phyloP scores from a whole-genome alignment of 2,329 filamentous ascomycete species.

The Mycosphaerella sp. region DNA sequence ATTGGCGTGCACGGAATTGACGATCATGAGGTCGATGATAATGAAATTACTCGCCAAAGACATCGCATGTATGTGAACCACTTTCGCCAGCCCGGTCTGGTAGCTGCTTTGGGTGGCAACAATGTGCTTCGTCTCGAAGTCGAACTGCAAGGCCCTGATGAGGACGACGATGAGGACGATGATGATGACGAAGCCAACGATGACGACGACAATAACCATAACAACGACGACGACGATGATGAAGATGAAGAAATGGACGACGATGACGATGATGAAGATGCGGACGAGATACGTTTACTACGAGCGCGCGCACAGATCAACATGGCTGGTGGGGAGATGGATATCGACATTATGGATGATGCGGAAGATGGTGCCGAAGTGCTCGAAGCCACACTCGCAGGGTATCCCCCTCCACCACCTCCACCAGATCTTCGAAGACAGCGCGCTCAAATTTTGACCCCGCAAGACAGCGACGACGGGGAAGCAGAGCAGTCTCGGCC shows the following conservation, averaged over 20 bases:
- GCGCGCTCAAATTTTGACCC: conserved; percentile 26
- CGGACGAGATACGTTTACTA: conserved; percentile 41
- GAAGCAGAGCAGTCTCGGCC: conserved; percentile 45
- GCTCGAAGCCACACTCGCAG: conserved; percentile 70
- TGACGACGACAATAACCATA: conserved; percentile 23
- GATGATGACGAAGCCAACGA: conserved; percentile 45
- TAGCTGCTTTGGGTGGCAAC: conserved; percentile 8
- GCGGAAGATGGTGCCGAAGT: conserved; percentile 64
- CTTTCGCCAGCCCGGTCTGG: conserved; percentile 22
- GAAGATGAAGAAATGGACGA: conserved; percentile 27
- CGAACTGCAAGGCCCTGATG: conserved; percentile 40
- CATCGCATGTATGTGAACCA: conserved; percentile 36
- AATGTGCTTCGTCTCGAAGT: conserved; percentile 26
- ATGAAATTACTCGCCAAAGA: conserved; percentile 35
- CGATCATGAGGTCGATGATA: conserved; percentile 65
- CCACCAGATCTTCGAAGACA: conserved; percentile 38
- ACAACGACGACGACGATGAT: conserved; percentile 26
- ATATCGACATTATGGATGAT: conserved; percentile 42
- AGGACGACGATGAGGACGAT: conserved; percentile 40
- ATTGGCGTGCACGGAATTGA: conserved; percentile 75
- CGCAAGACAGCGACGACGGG: conserved; percentile 33
- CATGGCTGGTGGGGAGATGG: conserved; percentile 40
- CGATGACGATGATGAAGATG: conserved; percentile 32
- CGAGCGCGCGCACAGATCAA: conserved; percentile 11
- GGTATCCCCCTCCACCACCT: conserved; percentile 64